Percentiles rank a stretch among this genome's conserved stretches.
Evolutionary conservation across 2,329 filamentous ascomycete species (phyloP).

Genomic region (Trichoderma koningii): DNA sequence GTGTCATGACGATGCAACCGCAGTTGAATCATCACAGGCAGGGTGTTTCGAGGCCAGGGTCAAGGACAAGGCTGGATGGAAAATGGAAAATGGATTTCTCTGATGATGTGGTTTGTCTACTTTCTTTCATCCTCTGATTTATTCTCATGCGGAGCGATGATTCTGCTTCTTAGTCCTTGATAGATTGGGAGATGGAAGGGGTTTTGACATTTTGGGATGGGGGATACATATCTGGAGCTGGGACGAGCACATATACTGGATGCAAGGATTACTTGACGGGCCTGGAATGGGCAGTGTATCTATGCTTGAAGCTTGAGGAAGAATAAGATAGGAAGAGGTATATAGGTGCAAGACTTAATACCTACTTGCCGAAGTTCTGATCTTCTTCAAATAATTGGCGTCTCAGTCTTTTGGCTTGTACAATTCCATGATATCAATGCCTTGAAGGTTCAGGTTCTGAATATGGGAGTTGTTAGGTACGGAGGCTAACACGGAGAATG

Average conservation of each 20-base stretch:
- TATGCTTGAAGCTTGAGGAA: neutral
- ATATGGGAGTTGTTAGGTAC: too few species aligned
- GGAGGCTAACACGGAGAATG: too few species aligned
- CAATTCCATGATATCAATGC: too few species aligned
- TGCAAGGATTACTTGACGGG: neutral
- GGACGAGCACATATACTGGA: constrained; percentile 12
- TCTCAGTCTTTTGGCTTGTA: too few species aligned
- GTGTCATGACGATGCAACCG: neutral
- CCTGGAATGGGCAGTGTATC: neutral
- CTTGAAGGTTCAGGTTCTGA: too few species aligned
- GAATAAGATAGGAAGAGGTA: neutral
- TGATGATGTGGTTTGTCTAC: neutral
- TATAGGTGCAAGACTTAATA: too few species aligned
- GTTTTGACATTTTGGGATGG: neutral
- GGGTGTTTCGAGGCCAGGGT: neutral
- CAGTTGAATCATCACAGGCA: neutral
- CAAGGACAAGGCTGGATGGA: neutral
- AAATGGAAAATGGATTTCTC: neutral
- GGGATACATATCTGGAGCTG: neutral
- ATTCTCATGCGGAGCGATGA: neutral
- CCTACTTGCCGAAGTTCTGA: too few species aligned
- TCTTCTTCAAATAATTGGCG: too few species aligned
- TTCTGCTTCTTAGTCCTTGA: neutral
- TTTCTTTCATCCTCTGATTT: neutral
- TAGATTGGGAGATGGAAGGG: constrained; percentile 6